A percentile compares a stretch with the other conserved stretches of the same genome.
These are phyloP conservation scores for Trichoderma cornu-damae DNA, from an alignment of 2,329 filamentous ascomycete species.

Conservation along the genomic window DNA sequence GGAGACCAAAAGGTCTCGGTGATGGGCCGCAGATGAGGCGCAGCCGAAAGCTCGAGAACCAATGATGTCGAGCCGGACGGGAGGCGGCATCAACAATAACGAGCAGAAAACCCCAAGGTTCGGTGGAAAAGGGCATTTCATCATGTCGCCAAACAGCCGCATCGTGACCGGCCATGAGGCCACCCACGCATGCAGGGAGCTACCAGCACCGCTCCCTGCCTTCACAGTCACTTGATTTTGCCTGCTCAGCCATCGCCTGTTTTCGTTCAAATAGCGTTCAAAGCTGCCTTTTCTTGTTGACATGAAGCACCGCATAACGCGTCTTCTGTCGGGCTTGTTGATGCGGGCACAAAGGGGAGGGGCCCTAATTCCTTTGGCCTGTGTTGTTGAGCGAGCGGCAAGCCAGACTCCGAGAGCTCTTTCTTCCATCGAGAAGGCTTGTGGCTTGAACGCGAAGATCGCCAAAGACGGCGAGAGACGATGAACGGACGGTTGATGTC, in stretches of 20 bases:
- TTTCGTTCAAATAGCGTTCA: constrained; percentile 4
- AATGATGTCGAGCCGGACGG: not conserved
- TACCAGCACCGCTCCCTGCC: not conserved
- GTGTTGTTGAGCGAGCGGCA: not conserved
- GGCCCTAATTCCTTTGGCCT: not conserved
- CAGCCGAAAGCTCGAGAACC: not conserved
- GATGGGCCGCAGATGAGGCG: not conserved
- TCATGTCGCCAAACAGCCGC: not conserved
- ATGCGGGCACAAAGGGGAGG: constrained; percentile 3
- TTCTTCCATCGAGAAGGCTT: not conserved
- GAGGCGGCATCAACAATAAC: not conserved
- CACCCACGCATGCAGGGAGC: not conserved
- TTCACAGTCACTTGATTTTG: not conserved
- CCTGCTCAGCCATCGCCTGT: not conserved
- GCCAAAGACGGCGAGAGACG: not conserved
- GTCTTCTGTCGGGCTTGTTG: not conserved
- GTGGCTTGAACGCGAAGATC: not conserved
- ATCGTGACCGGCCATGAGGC: not conserved
- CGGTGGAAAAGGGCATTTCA: not conserved
- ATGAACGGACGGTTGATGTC: constrained; percentile 3
- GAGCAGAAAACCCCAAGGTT: not conserved
- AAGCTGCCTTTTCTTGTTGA: not conserved
- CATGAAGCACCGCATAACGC: not conserved
- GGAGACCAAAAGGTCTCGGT: not conserved
- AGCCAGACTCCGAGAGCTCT: not conserved